Base-by-base conservation (phyloP, 805 yeast species). In the Wickerhamomyces kurtzmanii region DNA sequence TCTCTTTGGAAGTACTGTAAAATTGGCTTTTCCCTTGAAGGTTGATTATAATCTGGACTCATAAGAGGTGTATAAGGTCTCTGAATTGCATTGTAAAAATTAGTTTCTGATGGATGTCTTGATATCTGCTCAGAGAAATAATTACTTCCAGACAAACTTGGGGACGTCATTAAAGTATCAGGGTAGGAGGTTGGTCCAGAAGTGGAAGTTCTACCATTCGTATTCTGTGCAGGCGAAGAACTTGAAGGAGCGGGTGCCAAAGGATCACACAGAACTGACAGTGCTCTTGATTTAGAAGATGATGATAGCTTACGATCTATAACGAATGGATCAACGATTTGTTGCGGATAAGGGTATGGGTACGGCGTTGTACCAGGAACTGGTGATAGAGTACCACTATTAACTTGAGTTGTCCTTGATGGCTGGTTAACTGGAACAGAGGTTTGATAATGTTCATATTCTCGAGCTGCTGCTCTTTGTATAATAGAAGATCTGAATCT, bases 261-360 rank as follows among this genome's bases (percentile, higher is more conserved):
- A 6, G 52, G 52, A 28, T 47, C 52, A 29, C 38, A 44, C 3
- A 45, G 17, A 8, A 47, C 29, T 4, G 51, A 46, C 43, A 44
- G 32, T 17, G 40, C 36, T 31, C 53, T 35, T 7, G 44, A 28
- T 29, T 40, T 37, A 8, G 42, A 30, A 1, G 47, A 38, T 6
- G 42, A 31, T 8, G 39, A 38, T 2, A 42, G 32, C 27, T 37
- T 40, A 13, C 49, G 18, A 12, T 44, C 45, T 12, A 34, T 23
- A 6, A 28, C 32, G 32, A 44, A 45, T 6, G 48, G 47, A 24
- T 47, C 45, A n/a, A 37, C 42, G 1, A 42, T 40, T 11, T 27
- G 24, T 8, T 23, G 21, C 6, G 31, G 34, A 15, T 27, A 31
- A 5, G 31, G 34, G 14, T 29, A 26, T 12, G 31, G 33, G 9